These are phyloP conservation scores for Mycena kentingensis DNA, from an alignment of 768 basidiomycete genomes.

Conservation along the genomic window DNA sequence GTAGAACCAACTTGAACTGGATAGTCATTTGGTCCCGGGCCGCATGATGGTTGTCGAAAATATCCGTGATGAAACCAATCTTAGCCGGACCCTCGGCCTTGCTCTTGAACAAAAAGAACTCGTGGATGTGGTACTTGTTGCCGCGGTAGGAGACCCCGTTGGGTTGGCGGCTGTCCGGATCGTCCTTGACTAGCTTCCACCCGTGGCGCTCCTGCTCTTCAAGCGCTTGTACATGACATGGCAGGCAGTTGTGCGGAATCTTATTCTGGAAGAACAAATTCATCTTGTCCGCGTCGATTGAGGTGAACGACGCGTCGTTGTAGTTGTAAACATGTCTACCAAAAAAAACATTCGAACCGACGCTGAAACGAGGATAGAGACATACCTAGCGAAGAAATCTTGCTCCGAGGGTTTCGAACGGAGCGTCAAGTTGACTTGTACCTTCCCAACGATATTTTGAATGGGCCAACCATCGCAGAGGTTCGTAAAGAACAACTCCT, in stretches of 20 bases:
- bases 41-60: constrained; percentile 29
- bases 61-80: constrained; percentile 53
- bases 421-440: constrained; percentile 41
- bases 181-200: constrained; percentile 23
- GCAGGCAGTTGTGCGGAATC: constrained; percentile 57
- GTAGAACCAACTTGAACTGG: constrained; percentile 49
- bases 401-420: constrained; percentile 21
- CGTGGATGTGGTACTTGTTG: constrained; percentile 57
- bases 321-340: constrained; percentile 55
- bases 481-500: constrained; percentile 65
- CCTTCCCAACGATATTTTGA: constrained; percentile 48
- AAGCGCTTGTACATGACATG: constrained; percentile 43
- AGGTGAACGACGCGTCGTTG: constrained; percentile 45
- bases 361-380: not conserved
- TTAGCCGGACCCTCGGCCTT: constrained; percentile 52
- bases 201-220: constrained; percentile 33
- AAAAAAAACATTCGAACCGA: not conserved
- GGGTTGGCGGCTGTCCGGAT: constrained; percentile 29
- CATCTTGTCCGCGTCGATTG: constrained; percentile 36
- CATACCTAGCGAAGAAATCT: constrained; percentile 25
- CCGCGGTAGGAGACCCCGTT: constrained; percentile 51
- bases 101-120: constrained; percentile 54
- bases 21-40: constrained; percentile 26
- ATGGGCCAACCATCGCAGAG: constrained; percentile 50
- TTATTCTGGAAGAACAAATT: constrained; percentile 24